Evolutionary conservation across 2,329 filamentous ascomycete species (phyloP), one percentile per base, ranked within the genome.

Genomic region (Apiospora phragmitis): DNA sequence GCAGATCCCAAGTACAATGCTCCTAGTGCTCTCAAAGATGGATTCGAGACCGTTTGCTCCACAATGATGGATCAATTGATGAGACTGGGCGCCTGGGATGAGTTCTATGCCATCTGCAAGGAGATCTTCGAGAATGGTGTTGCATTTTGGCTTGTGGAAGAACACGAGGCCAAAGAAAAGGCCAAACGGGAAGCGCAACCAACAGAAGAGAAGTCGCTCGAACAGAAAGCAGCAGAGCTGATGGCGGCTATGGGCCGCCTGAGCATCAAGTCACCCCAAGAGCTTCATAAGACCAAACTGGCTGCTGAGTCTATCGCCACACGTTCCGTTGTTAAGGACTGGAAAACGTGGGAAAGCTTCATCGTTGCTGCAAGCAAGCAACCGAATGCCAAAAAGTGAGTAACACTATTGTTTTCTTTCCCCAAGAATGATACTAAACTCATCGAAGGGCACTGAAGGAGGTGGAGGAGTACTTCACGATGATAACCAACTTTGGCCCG

Each of bases 331-430:
- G 68, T 62, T 12, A 68, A 68, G 65, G 74, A 76, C 59, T 83
- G 81, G 79, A 71, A 75, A 4, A 72, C 84, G 14, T 85, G 83
- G 82, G 75, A 76, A n/a, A 74, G 79, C 9, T 80, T 84, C 35
- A 81, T 85, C 16, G 74, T 77, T 18, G 83, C 83, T 8, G 83
- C 83, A 9, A 73, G 76, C 3, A 75, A 80, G 9, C 72, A 82
- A 4, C 79, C 77, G 55, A 77, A 77, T 3, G 71, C 70, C 26
- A 76, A 81, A 38, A 73, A 77, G 84, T 85, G 78, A 71, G 77
- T 75, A 8, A 12, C 24, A n/a, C 21, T 8, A n/a, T 38, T 9
- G 55, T 38, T n/a, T 6, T 11, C 9, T 38, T 35, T n/a, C 18
- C 29, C 29, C 55, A 62, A 38, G 1, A 14, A 38, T 12, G 9